phyloP scores from a whole-genome alignment of 2,329 filamentous ascomycete species.

The Colletotrichum godetiae region DNA sequence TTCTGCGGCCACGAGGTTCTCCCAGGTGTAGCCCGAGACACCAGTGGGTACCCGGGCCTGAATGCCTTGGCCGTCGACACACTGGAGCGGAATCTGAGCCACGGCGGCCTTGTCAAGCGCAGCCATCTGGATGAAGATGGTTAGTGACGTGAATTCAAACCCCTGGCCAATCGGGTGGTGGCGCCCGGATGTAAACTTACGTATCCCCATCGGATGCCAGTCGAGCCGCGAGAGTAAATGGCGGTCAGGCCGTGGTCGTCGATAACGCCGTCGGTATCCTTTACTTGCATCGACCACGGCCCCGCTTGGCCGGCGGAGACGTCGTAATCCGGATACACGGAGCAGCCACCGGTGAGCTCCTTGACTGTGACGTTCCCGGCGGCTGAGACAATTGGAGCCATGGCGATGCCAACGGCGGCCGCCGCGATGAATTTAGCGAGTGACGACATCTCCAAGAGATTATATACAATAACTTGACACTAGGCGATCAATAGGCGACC shows the following conservation, averaged over 20 bases:
- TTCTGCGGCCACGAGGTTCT: constrained; percentile 7
- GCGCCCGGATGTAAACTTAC: background rate
- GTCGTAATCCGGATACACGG: constrained; percentile 16
- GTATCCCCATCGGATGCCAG: constrained; percentile 18
- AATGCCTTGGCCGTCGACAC: constrained; percentile 1
- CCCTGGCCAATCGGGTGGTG: background rate
- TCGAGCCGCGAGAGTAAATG: constrained; percentile 8
- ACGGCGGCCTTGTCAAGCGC: constrained; percentile 9
- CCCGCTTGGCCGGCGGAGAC: constrained; percentile 11
- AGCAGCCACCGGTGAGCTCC: constrained; percentile 10
- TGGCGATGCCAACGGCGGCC: background rate
- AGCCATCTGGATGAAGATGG: constrained; percentile 4
- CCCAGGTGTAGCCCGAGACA: constrained; percentile 18
- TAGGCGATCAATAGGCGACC: background rate
- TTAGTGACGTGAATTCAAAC: background rate
- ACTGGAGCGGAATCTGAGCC: constrained; percentile 8
- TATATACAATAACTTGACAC: background rate
- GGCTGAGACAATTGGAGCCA: background rate
- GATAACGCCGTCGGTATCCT: background rate
- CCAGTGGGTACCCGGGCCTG: constrained; percentile 2
- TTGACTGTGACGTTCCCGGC: background rate
- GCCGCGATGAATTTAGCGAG: background rate
- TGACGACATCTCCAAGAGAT: background rate
- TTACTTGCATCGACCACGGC: constrained; percentile 9
- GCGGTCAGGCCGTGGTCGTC: constrained; percentile 3